Conservation (phyloP, 768 basidiomycete genomes). For the Boletus sp. region DNA sequence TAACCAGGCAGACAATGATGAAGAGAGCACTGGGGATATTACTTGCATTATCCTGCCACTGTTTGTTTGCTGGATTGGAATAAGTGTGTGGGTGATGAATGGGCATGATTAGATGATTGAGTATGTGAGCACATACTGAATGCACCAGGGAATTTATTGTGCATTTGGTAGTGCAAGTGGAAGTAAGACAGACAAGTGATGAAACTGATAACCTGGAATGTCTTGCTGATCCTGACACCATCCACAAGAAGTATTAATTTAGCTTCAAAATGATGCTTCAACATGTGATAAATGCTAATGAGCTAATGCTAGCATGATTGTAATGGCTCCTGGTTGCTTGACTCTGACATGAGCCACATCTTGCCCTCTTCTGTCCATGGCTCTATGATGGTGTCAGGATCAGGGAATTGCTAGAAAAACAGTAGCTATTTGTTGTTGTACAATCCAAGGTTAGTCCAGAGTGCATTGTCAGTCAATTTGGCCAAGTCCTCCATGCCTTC, state of each 20-base stretch:
- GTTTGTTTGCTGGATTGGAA: background rate
- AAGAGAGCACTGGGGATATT: background rate
- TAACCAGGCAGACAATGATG: background rate
- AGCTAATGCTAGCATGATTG: constrained; percentile 22
- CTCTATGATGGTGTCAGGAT: constrained; percentile 1
- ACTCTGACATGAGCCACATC: background rate
- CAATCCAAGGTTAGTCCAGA: background rate
- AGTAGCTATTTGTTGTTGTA: background rate
- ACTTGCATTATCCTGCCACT: background rate
- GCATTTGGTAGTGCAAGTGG: background rate
- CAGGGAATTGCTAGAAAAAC: constrained; percentile 1
- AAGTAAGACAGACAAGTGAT: constrained; percentile 15
- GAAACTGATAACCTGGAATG: constrained; percentile 17
- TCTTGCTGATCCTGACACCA: constrained; percentile 25
- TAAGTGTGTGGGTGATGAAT: background rate
- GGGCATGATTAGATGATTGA: background rate
- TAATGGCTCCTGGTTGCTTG: background rate
- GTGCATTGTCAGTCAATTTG: background rate
- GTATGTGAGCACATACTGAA: background rate
- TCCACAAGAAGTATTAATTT: constrained; percentile 24
- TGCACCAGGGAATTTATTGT: background rate
- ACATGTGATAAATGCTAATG: constrained; percentile 19
- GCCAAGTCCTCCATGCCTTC: constrained; percentile 2
- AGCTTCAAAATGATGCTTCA: background rate
- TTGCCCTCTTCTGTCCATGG: constrained; percentile 11